A percentile compares a stretch with the other conserved stretches of the same genome.
phyloP scores from a whole-genome alignment of 306 rosid genomes.

The apple (Malus domestica) region DNA sequence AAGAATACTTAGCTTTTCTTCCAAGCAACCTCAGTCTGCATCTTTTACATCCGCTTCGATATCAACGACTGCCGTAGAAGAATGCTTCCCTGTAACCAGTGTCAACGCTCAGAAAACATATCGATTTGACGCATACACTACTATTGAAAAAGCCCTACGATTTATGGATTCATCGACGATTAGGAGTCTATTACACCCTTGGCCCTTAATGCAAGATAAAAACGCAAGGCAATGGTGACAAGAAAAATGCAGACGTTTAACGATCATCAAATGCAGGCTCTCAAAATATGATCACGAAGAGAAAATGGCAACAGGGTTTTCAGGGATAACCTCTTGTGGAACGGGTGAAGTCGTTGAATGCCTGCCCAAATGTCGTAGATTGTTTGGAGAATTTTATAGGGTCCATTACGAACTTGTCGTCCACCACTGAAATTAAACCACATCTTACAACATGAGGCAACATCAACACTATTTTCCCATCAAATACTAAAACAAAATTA shows the following conservation, averaged over 20 bases:
- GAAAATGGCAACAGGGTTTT: neutral
- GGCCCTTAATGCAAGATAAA: neutral
- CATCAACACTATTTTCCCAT: neutral
- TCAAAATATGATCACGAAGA: neutral
- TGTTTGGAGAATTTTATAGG: constrained; percentile 68
- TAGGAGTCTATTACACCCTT: neutral
- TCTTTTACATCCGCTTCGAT: constrained; percentile 91
- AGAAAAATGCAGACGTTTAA: neutral
- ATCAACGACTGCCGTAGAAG: constrained; percentile 59
- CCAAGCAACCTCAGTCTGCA: constrained; percentile 50
- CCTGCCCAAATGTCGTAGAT: constrained; percentile 78
- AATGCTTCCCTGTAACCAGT: constrained; percentile 51
- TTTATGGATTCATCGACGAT: neutral
- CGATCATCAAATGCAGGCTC: neutral
- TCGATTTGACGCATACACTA: neutral
- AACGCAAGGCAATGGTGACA: neutral
- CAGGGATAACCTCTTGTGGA: constrained; percentile 52
- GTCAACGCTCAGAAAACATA: neutral
- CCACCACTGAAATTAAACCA: constrained; percentile 51
- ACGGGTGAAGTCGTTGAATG: constrained; percentile 54
- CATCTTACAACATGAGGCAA: constrained; percentile 16
- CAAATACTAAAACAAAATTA: neutral
- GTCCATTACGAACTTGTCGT: constrained; percentile 77
- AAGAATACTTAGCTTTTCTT: neutral
- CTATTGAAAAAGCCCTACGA: neutral